phyloP scores from a whole-genome alignment of 2,329 filamentous ascomycete genomes.

The Talaromyces verruculosus region DNA sequence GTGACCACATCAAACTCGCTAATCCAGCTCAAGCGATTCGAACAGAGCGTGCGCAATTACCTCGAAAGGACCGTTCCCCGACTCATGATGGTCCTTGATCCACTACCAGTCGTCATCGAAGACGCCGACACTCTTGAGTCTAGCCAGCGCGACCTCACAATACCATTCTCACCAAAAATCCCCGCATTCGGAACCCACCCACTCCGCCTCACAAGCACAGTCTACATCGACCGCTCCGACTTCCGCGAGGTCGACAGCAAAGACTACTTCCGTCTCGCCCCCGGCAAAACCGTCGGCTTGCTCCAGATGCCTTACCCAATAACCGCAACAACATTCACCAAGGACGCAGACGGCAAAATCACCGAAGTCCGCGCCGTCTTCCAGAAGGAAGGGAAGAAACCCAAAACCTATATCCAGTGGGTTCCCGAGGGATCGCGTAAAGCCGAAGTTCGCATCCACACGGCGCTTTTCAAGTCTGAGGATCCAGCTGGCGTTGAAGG shows the following conservation, averaged over 20 bases:
- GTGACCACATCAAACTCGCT: conserved; percentile 79
- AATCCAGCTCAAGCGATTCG: conserved; percentile 77
- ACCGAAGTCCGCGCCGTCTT: conserved; percentile 67
- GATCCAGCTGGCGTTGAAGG: conserved; percentile 75
- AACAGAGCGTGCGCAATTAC: conserved; percentile 80
- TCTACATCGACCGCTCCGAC: conserved; percentile 82
- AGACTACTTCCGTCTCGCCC: conserved; percentile 77
- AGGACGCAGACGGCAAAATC: conserved; percentile 65
- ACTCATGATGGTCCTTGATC: conserved; percentile 85
- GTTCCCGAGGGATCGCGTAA: conserved; percentile 64
- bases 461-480: conserved; percentile 80
- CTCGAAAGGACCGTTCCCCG: conserved; percentile 85
- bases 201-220: conserved; percentile 69
- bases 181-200: conserved; percentile 55
- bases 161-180: conserved; percentile 75
- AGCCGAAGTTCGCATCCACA: conserved; percentile 76
- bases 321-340: conserved; percentile 66
- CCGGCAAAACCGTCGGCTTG: conserved; percentile 71
- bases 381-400: conserved; percentile 64
- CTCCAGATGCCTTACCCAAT: conserved; percentile 70
- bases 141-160: conserved; percentile 62
- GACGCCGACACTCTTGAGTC: conserved; percentile 64
- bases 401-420: conserved; percentile 88
- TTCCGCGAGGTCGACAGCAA: conserved; percentile 71
- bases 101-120: conserved; percentile 77